phyloP scores from a whole-genome alignment of 371 early-diverging fungal species.

The Batkoa obscura region DNA sequence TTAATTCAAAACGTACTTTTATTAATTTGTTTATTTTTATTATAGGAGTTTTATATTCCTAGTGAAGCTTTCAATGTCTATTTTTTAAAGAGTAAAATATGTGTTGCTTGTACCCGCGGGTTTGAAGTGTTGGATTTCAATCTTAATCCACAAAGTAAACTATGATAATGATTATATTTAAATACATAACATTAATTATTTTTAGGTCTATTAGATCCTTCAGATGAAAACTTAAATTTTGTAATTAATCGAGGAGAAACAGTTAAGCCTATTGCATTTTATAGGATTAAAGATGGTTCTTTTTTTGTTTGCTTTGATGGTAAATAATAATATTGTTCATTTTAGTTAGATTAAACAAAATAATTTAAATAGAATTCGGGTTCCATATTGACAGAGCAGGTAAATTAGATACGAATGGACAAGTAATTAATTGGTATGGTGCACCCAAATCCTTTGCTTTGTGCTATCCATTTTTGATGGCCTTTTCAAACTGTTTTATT shows the following conservation, averaged over 20 bases:
- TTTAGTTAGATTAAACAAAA: not conserved
- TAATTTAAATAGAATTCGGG: conserved; percentile 37
- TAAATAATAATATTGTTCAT: not conserved
- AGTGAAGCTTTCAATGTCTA: conserved; percentile 58
- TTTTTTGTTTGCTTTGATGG: conserved; percentile 80
- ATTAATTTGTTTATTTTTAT: not conserved
- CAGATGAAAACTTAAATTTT: conserved; percentile 60
- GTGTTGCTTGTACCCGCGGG: conserved; percentile 71
- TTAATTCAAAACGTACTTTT: no score
- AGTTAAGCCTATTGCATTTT: conserved; percentile 61
- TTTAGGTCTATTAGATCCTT: conserved; percentile 43
- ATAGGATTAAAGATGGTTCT: conserved; percentile 45
- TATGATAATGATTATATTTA: no score
- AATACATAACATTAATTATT: not conserved
- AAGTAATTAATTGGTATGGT: conserved; percentile 60
- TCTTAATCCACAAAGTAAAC: conserved; percentile 36
- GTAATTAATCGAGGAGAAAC: conserved; percentile 42
- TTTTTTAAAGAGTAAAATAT: conserved; percentile 57
- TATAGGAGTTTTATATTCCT: conserved; percentile 73
- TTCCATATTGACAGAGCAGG: conserved; percentile 80
- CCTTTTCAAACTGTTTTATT: conserved; percentile 69
- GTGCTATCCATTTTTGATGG: conserved; percentile 65
- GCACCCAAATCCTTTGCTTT: conserved; percentile 49
- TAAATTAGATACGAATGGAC: conserved; percentile 40
- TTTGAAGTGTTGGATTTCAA: conserved; percentile 82